Conservation (phyloP, 108 stramenopile genomes). For the Parmales sp. region DNA sequence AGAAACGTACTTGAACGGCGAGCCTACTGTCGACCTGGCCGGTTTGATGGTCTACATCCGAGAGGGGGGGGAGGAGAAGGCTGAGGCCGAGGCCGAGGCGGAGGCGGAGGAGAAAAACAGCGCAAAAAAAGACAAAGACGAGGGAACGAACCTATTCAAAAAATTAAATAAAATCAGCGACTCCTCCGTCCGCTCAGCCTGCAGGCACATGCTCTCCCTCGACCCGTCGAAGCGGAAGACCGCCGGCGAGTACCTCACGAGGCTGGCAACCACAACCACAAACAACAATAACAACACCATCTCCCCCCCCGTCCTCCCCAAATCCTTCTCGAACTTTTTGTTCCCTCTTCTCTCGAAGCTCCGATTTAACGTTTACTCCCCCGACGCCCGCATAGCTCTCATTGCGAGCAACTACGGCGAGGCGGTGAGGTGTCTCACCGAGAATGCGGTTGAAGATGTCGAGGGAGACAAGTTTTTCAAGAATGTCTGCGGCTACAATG, state of each 20-base stretch:
- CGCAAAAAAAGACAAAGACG: background rate
- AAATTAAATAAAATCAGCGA: constrained; percentile 77
- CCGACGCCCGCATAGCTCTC: constrained; percentile 79
- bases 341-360: constrained; percentile 49
- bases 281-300: background rate
- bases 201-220: constrained; percentile 72
- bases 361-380: constrained; percentile 41
- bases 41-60: constrained; percentile 72
- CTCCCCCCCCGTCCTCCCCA: constrained; percentile 33
- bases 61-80: constrained; percentile 7
- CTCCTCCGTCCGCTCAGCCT: constrained; percentile 61
- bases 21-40: constrained; percentile 81
- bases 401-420: constrained; percentile 60
- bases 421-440: constrained; percentile 59
- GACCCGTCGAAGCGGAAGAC: constrained; percentile 63
- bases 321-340: constrained; percentile 41
- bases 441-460: constrained; percentile 43
- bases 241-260: constrained; percentile 56
- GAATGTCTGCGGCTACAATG: constrained; percentile 37
- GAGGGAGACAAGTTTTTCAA: constrained; percentile 58
- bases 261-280: constrained; percentile 31
- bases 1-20: constrained; percentile 86
- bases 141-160: constrained; percentile 46
- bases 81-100: constrained; percentile 33
- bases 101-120: no score